phyloP scores from a whole-genome alignment of 148 eudicot genomes.

The Vaccinium darrowii region DNA sequence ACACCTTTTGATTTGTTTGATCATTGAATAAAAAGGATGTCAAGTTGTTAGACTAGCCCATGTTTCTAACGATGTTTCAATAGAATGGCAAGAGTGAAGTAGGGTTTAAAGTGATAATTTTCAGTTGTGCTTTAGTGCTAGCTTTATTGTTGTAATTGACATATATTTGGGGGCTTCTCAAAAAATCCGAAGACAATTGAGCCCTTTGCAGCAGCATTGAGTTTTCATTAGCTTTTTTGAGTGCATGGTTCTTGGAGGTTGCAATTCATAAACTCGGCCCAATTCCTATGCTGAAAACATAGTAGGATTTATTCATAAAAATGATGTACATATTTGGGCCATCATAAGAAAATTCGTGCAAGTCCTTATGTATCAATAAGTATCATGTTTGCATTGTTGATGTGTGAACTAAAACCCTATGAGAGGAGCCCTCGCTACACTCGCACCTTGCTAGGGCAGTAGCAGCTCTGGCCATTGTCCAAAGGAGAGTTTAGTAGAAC shows the following conservation, averaged over 20 bases:
- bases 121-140: too few species aligned
- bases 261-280: slow-evolving; percentile 12
- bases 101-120: not conserved
- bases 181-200: slow-evolving; percentile 27
- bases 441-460: too few species aligned
- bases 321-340: not conserved
- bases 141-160: slow-evolving; percentile 9
- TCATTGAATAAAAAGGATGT: not conserved
- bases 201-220: slow-evolving; percentile 30
- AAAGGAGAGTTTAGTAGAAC: too few species aligned
- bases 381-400: not conserved
- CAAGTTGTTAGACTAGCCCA: not conserved
- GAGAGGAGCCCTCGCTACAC: not conserved
- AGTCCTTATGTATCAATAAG: too few species aligned
- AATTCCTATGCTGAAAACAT: not conserved
- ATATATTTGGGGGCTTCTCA: slow-evolving; percentile 25
- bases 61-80: not conserved
- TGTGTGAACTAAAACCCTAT: not conserved
- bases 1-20: not conserved
- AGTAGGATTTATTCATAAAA: not conserved
- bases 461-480: not conserved
- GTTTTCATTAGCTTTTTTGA: slow-evolving; percentile 30
- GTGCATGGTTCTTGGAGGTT: slow-evolving; percentile 33
- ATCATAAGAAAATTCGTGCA: too few species aligned
- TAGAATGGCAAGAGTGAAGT: not conserved